Conservation (phyloP, 129 eudicot genomes). For the Oenanthe sinensis region DNA sequence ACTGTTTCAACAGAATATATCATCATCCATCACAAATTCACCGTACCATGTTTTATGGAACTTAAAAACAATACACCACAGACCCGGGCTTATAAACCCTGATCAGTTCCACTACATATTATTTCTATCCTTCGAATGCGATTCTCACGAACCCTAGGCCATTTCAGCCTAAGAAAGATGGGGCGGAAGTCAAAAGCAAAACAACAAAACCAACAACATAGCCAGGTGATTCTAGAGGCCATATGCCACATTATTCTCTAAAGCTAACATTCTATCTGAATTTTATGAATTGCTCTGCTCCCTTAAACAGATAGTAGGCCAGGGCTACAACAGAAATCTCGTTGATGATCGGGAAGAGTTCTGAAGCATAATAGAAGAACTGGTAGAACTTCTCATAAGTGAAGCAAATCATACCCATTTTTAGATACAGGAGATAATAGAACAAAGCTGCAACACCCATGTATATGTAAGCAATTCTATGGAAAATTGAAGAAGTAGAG, state of each 20-base stretch:
- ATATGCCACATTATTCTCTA: background rate
- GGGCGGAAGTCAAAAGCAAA: background rate
- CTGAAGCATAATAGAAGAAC: conserved; percentile 3
- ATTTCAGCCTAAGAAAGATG: background rate
- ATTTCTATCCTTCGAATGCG: background rate
- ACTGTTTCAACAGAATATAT: background rate
- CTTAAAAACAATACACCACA: background rate
- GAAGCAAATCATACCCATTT: conserved; percentile 7
- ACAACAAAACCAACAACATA: background rate
- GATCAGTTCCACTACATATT: background rate
- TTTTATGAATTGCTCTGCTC: background rate
- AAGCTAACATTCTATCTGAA: background rate
- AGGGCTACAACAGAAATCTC: background rate
- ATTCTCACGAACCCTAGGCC: background rate
- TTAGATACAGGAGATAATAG: background rate
- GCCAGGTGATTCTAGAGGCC: background rate
- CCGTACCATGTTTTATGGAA: background rate
- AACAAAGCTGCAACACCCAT: background rate
- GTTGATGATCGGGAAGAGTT: background rate
- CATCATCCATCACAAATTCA: background rate
- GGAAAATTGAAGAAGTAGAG: conserved; percentile 5
- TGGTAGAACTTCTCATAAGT: conserved; percentile 3
- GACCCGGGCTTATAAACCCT: background rate
- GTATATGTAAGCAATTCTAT: background rate
- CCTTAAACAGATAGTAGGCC: conserved; percentile 1